These are phyloP conservation scores for Pichia sp. DNA, from an alignment of 1,139 yeast genomes.

Conservation along the genomic window DNA sequence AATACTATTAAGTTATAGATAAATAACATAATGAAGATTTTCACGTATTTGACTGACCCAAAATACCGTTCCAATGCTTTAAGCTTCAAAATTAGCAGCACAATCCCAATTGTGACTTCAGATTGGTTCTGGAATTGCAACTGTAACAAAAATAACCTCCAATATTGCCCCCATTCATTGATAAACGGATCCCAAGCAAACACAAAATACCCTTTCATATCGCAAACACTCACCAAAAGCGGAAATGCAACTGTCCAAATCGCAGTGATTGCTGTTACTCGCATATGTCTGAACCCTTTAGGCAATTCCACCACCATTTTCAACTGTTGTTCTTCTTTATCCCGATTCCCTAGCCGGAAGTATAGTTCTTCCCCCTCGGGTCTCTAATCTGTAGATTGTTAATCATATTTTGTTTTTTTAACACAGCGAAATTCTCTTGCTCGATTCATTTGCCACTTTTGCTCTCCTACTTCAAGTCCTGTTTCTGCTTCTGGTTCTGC, in stretches of 20 bases:
- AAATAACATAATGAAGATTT: constrained; percentile 28
- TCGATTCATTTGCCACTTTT: too few species aligned
- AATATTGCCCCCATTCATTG: constrained; percentile 52
- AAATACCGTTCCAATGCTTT: constrained; percentile 57
- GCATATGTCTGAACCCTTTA: constrained; percentile 43
- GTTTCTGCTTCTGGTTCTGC: too few species aligned
- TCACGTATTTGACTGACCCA: constrained; percentile 52
- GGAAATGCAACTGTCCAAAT: constrained; percentile 38
- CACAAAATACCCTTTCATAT: constrained; percentile 44
- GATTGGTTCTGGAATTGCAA: constrained; percentile 55
- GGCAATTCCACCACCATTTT: constrained; percentile 22
- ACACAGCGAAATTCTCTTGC: too few species aligned
- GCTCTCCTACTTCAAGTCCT: too few species aligned
- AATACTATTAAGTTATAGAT: constrained; percentile 24
- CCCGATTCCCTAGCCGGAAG: too few species aligned
- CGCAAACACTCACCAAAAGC: constrained; percentile 45
- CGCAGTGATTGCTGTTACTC: constrained; percentile 44
- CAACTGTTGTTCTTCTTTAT: too few species aligned
- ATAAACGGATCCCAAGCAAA: constrained; percentile 55
- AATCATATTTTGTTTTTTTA: too few species aligned
- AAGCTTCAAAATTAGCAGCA: constrained; percentile 46
- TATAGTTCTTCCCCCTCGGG: too few species aligned
- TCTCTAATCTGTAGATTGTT: too few species aligned
- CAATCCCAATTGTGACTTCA: constrained; percentile 45
- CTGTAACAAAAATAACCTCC: constrained; percentile 56